A percentile compares a stretch with the other conserved stretches of the same genome.
Evolutionary conservation across 2,329 filamentous ascomycete species (phyloP).

Genomic region (Mycosphaerelloides madeirae): DNA sequence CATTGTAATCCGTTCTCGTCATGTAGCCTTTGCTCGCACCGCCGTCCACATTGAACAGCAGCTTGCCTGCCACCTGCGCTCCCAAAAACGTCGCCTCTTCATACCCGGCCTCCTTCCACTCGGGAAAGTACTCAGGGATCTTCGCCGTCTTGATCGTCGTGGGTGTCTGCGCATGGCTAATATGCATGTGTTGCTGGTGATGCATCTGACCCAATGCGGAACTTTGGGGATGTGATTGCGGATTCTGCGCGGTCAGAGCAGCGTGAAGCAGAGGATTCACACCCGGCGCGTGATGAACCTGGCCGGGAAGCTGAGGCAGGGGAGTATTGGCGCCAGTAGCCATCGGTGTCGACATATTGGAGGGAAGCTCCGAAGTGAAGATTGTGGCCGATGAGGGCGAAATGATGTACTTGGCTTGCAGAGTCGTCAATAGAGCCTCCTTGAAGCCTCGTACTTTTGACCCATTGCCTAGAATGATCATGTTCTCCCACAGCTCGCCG

Average conservation of each 20-base stretch:
- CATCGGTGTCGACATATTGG: constrained; percentile 82
- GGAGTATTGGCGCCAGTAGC: constrained; percentile 92
- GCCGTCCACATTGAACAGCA: constrained; percentile 65
- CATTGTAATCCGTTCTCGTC: constrained; percentile 64
- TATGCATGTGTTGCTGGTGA: constrained; percentile 38
- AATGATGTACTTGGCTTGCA: constrained; percentile 78
- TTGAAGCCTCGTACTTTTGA: constrained; percentile 70
- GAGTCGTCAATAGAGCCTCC: constrained; percentile 75
- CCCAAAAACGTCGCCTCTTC: constrained; percentile 86
- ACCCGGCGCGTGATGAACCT: constrained; percentile 39
- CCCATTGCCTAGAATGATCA: constrained; percentile 90
- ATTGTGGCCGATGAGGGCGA: constrained; percentile 91
- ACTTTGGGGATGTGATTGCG: constrained; percentile 40
- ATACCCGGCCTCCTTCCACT: constrained; percentile 72
- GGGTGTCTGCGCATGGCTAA: constrained; percentile 67
- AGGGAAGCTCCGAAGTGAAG: constrained; percentile 94
- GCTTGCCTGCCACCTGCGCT: constrained; percentile 77
- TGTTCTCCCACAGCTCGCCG: constrained; percentile 81
- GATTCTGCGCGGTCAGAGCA: constrained; percentile 68
- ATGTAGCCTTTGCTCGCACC: constrained; percentile 65
- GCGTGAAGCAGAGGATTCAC: constrained; percentile 91
- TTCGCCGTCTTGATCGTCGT: constrained; percentile 75
- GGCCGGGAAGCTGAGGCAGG: constrained; percentile 49
- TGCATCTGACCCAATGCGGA: constrained; percentile 23
- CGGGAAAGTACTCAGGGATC: constrained; percentile 78